Evolutionary conservation across 306 rosid species (phyloP).

Genomic region (Prunus persica): Prunus_persica_NCBIv2 NC_034014.1:29661501-29662000

Average conservation of each 20-base stretch:
- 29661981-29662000: conserved; percentile 23
- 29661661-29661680: not conserved
- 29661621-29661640: not conserved
- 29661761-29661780: conserved; percentile 10
- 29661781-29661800: not conserved
- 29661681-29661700: not conserved
- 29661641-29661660: not conserved
- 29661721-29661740: not conserved
- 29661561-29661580: not conserved
- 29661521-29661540: conserved; percentile 29
- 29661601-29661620: not conserved
- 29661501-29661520: not conserved
- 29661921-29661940: not conserved
- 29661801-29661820: not conserved
- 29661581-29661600: not conserved
- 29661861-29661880: not conserved
- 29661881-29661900: not conserved
- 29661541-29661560: not conserved
- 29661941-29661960: not conserved
- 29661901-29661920: not conserved
- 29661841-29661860: not conserved
- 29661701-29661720: conserved; percentile 20
- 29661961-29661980: not conserved
- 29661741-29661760: conserved; percentile 23
- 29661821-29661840: not conserved